These are phyloP conservation scores for Petrea volubilis DNA, from an alignment of 257 asterid species.

Conservation along the genomic window DNA sequence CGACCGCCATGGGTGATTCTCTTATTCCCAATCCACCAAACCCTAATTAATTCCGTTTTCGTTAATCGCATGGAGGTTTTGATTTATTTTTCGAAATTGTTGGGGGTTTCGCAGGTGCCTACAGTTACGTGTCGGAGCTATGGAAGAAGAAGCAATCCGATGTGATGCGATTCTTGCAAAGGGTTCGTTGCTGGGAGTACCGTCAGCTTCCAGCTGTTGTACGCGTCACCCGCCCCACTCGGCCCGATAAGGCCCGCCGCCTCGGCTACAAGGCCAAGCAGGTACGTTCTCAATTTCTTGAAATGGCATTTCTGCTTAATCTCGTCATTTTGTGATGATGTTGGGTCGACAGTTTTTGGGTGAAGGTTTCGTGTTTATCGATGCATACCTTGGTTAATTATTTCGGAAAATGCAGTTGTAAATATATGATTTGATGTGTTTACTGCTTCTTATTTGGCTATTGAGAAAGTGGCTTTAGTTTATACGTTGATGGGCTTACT, in stretches of 20 bases:
- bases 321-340: not conserved
- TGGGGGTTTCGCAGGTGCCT: conserved; percentile 46
- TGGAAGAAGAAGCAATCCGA: conserved; percentile 74
- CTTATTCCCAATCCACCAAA: not conserved
- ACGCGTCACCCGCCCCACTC: conserved; percentile 63
- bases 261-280: conserved; percentile 77
- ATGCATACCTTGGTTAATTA: not conserved
- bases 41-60: not conserved
- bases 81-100: not conserved
- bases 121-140: conserved; percentile 65
- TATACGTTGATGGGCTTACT: no score
- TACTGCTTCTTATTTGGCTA: not conserved
- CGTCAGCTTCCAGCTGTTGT: conserved; percentile 73
- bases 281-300: conserved; percentile 23
- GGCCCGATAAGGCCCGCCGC: conserved; percentile 76
- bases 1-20: no score
- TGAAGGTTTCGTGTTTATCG: not conserved
- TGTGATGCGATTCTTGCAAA: conserved; percentile 63
- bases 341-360: not conserved
- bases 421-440: not conserved
- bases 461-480: not conserved
- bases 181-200: conserved; percentile 77
- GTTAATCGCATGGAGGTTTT: not conserved
- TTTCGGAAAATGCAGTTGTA: not conserved
- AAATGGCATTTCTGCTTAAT: not conserved